phyloP scores from a whole-genome alignment of 2,329 filamentous ascomycete species.

The Penicillium sp. region DNA sequence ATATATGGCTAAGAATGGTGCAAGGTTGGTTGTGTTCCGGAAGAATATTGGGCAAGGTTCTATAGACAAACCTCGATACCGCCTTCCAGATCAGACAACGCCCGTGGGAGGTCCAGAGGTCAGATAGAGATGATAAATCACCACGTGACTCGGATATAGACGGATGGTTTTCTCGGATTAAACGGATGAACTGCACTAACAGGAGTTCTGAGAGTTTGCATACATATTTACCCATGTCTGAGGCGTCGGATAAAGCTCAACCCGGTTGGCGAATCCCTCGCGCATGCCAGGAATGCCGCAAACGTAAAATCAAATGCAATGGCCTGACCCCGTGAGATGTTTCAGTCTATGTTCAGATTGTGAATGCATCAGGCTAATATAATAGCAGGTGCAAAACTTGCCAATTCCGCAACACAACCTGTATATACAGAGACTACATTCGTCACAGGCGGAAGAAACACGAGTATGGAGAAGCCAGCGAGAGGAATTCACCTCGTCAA shows the following conservation, averaged over 20 bases:
- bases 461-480: conserved; percentile 16
- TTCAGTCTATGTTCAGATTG: not conserved
- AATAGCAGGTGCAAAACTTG: conserved; percentile 36
- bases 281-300: conserved; percentile 43
- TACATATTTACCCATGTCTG: conserved; percentile 22
- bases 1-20: too few species aligned
- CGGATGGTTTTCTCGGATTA: conserved; percentile 11
- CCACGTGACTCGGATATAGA: conserved; percentile 24
- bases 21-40: too few species aligned
- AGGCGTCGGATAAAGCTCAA: conserved; percentile 12
- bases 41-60: too few species aligned
- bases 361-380: not conserved
- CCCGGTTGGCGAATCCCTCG: conserved; percentile 37
- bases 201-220: not conserved
- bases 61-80: too few species aligned
- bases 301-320: conserved; percentile 43
- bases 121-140: not conserved
- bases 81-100: too few species aligned
- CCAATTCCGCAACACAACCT: conserved; percentile 30
- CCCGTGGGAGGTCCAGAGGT: too few species aligned
- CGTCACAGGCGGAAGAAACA: conserved; percentile 37
- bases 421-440: conserved; percentile 38
- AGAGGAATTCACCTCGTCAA: conserved; percentile 13
- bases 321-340: conserved; percentile 34
- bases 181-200: conserved; percentile 8